Evolutionary conservation across 169 alveolate genomes (phyloP), one percentile per base, ranked within the genome.

Genomic region (Plasmodium billcollinsi): DNA sequence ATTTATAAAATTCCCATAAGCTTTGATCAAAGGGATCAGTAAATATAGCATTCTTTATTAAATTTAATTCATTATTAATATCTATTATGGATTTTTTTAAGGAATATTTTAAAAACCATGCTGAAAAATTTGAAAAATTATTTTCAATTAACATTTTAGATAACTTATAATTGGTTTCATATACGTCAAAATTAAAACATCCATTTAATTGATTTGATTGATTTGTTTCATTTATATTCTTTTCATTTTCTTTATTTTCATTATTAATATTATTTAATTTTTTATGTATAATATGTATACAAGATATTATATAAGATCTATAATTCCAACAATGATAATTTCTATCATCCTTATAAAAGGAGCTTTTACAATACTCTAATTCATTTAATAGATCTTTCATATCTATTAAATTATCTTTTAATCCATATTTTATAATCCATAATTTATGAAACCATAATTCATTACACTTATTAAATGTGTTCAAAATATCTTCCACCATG

Each of bases 21-120:
- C 90, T 80, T 54, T 80, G 90, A 80, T 80, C 90, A 80, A 58
- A 80, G 7, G 90, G 90, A 33, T 80, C 90, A 18, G 90, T 80
- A 72, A 62, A 80, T 14, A 80, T 80, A 45, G 90, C 90, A 80
- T 69, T 80, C 47, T 67, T 80, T 52, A 80, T 80, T 59, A 80
- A 69, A 2, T 80, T 29, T 70, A 80, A 69, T 47, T 80, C 90
- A 45, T 80, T 69, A 12, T 52, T 26, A 49, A 15, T 66, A 69
- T 61, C 56, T 9, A 80, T 67, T 67, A 80, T 47, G 14, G 80
- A 67, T 21, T 80, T 80, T 67, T 62, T 61, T 33, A 80, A 43
- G 14, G 90, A 67, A 49, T 80, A 80, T 63, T 80, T 80, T 63
- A 80, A 72, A 67, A 66, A 69, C 90, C 90, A 80, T 20, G 90